Conservation (phyloP, 225 moss, liverwort and hornwort genomes). For the Sphagnum contortum region DNA sequence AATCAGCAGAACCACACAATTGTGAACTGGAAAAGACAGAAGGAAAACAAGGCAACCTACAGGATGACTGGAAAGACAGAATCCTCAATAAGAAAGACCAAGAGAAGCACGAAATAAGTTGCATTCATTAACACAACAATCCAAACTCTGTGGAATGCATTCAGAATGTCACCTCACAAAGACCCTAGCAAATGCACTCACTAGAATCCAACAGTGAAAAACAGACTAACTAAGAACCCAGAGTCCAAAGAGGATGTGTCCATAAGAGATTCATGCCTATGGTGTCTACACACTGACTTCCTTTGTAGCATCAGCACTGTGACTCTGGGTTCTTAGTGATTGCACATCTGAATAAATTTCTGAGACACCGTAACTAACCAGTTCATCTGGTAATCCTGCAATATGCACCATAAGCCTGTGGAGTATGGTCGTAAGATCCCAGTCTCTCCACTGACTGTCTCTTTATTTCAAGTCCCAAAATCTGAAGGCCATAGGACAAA, state of each 20-base stretch:
- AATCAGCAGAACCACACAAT: too few relatives aligned
- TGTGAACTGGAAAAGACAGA: too few relatives aligned
- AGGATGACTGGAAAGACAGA: too few relatives aligned
- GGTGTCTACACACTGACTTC: not conserved
- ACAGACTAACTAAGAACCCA: slow-evolving; percentile 10
- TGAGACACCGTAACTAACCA: slow-evolving; percentile 3
- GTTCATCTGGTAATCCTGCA: not conserved
- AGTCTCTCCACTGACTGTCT: too few relatives aligned
- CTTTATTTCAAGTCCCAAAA: slow-evolving; percentile 1
- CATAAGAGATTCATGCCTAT: slow-evolving; percentile 10
- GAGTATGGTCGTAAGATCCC: too few relatives aligned
- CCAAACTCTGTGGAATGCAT: too few relatives aligned
- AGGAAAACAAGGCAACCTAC: too few relatives aligned
- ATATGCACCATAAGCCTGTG: too few relatives aligned
- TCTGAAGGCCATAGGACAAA: slow-evolving; percentile 22
- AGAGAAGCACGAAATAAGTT: too few relatives aligned
- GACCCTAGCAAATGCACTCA: not conserved
- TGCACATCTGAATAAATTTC: slow-evolving; percentile 6
- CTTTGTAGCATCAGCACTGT: slow-evolving; percentile 9
- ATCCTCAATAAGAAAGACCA: too few relatives aligned
- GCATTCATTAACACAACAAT: too few relatives aligned
- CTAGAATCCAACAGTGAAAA: not conserved
- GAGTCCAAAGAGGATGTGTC: slow-evolving; percentile 12
- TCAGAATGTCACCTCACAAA: too few relatives aligned
- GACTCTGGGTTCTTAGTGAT: slow-evolving; percentile 22